Evolutionary conservation across 2,329 filamentous ascomycete genomes (phyloP).

Genomic region (Fusarium avenaceum): DNA sequence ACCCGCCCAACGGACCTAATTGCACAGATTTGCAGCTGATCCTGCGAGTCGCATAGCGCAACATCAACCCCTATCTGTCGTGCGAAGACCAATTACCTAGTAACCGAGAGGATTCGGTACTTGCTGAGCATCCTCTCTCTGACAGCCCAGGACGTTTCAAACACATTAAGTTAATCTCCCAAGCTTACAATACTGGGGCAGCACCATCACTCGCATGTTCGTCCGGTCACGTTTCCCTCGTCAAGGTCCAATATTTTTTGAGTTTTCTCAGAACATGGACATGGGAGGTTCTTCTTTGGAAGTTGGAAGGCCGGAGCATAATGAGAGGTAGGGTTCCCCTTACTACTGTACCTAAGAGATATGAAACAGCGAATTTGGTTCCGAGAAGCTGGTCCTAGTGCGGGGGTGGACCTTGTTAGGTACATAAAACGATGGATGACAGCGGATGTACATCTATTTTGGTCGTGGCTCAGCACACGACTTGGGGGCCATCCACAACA

Average conservation of each 20-base stretch:
- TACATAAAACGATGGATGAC: slow-evolving; percentile 34
- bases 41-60: slow-evolving; percentile 11
- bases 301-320: not conserved
- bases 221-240: slow-evolving; percentile 46
- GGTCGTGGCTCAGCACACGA: slow-evolving; percentile 31
- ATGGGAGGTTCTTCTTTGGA: slow-evolving; percentile 24
- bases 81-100: not conserved
- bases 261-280: slow-evolving; percentile 24
- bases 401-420: slow-evolving; percentile 48
- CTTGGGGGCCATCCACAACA: slow-evolving; percentile 12
- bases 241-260: slow-evolving; percentile 15
- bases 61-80: slow-evolving; percentile 20
- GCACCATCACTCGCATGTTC: slow-evolving; percentile 48
- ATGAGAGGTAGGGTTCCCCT: slow-evolving; percentile 10
- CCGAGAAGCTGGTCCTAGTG: slow-evolving; percentile 47
- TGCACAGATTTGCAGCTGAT: slow-evolving; percentile 10
- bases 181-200: slow-evolving; percentile 31
- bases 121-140: not conserved
- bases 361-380: slow-evolving; percentile 42
- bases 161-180: slow-evolving; percentile 46
- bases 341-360: slow-evolving; percentile 23
- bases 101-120: slow-evolving; percentile 9
- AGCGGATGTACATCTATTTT: slow-evolving; percentile 42
- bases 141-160: slow-evolving; percentile 12
- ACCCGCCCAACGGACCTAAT: not conserved